Conservation (phyloP, 805 yeast species). For the Candida boleticola region DNA sequence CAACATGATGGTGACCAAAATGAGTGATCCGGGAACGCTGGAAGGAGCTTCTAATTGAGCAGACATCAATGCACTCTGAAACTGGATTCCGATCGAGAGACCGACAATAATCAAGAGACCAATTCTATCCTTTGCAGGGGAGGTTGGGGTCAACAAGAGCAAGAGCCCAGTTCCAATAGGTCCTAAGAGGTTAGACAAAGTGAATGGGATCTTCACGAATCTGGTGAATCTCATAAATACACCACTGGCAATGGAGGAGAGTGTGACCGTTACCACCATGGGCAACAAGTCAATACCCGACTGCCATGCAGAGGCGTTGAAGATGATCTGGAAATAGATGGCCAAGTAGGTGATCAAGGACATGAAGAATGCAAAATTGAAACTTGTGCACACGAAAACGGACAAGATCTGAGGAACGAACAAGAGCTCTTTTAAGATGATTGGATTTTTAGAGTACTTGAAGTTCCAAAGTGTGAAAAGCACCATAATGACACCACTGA, state of each 20-base stretch:
- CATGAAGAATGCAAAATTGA: slow-evolving; percentile 41
- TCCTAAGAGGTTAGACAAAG: slow-evolving; percentile 27
- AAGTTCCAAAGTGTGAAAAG: slow-evolving; percentile 42
- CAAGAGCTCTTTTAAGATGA: slow-evolving; percentile 44
- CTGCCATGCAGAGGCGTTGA: slow-evolving; percentile 30
- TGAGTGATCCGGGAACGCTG: slow-evolving; percentile 34
- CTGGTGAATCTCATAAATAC: slow-evolving; percentile 27
- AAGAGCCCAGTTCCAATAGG: slow-evolving; percentile 37
- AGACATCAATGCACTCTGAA: slow-evolving; percentile 34
- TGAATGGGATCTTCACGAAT: slow-evolving; percentile 29
- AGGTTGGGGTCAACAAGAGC: slow-evolving; percentile 22
- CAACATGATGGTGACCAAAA: slow-evolving; percentile 31
- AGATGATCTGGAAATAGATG: slow-evolving; percentile 39
- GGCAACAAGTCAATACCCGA: slow-evolving; percentile 40
- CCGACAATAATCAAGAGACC: slow-evolving; percentile 35
- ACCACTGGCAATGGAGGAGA: slow-evolving; percentile 31
- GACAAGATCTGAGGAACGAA: slow-evolving; percentile 32
- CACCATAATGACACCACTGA: slow-evolving; percentile 41
- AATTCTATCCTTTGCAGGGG: slow-evolving; percentile 21
- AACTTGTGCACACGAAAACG: slow-evolving; percentile 35
- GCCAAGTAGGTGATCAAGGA: slow-evolving; percentile 31
- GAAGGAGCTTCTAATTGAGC: slow-evolving; percentile 38
- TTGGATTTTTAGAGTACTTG: slow-evolving; percentile 42
- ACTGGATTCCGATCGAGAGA: slow-evolving; percentile 34
- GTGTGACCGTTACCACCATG: slow-evolving; percentile 29